Conservation (phyloP, 495 filamentous ascomycete species). For the Trichodelitschia bisporula region DNA sequence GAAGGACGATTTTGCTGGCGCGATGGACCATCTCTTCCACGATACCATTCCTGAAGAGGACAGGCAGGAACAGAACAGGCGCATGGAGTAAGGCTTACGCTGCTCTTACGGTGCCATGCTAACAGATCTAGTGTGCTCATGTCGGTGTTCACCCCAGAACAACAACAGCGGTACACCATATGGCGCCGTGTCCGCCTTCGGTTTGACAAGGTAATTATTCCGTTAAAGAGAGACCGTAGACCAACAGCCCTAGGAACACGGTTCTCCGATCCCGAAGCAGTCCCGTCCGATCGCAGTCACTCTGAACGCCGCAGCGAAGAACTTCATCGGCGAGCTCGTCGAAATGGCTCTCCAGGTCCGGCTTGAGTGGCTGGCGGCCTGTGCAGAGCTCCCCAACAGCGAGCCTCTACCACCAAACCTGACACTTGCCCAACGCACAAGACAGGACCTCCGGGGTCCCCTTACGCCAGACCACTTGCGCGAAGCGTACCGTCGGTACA, state of each 20-base stretch:
- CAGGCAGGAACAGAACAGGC: too few species aligned
- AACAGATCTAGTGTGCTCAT: conserved; percentile 44
- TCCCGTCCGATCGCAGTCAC: conserved; percentile 52
- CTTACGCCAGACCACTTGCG: conserved; percentile 61
- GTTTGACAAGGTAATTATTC: too few species aligned
- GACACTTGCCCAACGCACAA: conserved; percentile 12
- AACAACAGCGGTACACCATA: conserved; percentile 47
- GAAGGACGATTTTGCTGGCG: too few species aligned
- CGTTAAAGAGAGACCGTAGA: conserved; percentile 22
- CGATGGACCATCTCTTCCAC: too few species aligned
- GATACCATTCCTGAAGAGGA: too few species aligned
- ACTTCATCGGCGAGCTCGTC: conserved; percentile 63
- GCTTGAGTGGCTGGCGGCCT: conserved; percentile 41
- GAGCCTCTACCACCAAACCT: background rate
- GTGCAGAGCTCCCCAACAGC: conserved; percentile 6
- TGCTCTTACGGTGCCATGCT: too few species aligned
- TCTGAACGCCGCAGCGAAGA: conserved; percentile 59
- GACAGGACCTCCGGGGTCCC: conserved; percentile 30
- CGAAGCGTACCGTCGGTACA: conserved; percentile 52
- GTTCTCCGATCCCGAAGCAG: conserved; percentile 73
- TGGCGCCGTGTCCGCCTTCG: conserved; percentile 49
- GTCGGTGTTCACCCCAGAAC: conserved; percentile 37
- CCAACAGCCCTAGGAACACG: conserved; percentile 54
- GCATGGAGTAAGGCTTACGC: too few species aligned
- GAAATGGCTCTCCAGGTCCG: conserved; percentile 61